A percentile compares a stretch with the other conserved stretches of the same genome.
phyloP scores from a whole-genome alignment of 176 grass and related monocot genomes.

The Bolboschoenus planiculmis region DNA sequence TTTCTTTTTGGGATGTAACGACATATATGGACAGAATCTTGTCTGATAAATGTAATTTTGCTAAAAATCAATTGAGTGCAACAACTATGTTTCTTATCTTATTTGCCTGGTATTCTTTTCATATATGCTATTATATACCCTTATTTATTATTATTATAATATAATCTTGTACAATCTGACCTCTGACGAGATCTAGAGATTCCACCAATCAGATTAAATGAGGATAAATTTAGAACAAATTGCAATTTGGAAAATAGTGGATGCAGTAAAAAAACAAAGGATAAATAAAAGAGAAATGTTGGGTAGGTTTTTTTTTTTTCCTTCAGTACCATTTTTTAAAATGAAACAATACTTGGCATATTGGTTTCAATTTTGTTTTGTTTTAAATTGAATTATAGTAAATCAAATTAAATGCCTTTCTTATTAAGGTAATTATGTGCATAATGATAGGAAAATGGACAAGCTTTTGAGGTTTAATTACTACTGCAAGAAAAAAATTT shows the following conservation, averaged over 20 bases:
- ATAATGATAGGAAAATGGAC: too few relatives aligned
- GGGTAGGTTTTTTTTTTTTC: too few relatives aligned
- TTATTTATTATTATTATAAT: too few relatives aligned
- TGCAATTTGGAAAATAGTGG: background rate
- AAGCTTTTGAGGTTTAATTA: too few relatives aligned
- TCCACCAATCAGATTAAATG: background rate
- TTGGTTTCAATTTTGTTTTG: too few relatives aligned
- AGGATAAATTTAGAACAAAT: background rate
- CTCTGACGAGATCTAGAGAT: background rate
- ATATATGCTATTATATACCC: background rate
- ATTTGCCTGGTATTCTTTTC: background rate
- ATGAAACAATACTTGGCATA: too few relatives aligned
- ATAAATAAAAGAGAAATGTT: too few relatives aligned
- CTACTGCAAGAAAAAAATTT: too few relatives aligned
- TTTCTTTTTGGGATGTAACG: background rate
- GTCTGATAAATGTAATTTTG: background rate
- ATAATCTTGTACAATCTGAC: constrained; percentile 3
- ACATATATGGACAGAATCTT: background rate
- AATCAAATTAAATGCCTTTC: too few relatives aligned
- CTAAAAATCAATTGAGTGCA: background rate
- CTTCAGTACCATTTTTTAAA: background rate
- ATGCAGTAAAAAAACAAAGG: background rate
- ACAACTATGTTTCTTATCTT: background rate
- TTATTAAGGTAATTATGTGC: too few relatives aligned
- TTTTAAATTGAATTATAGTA: too few relatives aligned